Evolutionary conservation across 1,284 basidiomycete genomes (phyloP).

Genomic region (Moesziomyces sp.): DNA sequence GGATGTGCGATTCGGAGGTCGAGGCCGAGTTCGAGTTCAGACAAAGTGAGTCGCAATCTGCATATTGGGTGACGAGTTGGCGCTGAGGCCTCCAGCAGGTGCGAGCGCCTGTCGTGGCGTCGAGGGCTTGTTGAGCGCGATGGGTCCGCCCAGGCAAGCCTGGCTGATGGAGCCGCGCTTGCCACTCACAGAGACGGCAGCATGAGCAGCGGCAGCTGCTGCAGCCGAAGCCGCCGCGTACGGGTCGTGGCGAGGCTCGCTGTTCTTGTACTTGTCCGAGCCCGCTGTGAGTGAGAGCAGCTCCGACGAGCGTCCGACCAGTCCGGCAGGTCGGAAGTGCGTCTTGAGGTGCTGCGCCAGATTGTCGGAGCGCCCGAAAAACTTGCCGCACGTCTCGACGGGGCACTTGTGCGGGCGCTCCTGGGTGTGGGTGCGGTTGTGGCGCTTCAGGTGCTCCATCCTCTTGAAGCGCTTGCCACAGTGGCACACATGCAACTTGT

Average conservation of each 20-base stretch:
- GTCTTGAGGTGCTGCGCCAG: constrained; percentile 67
- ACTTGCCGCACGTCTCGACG: constrained; percentile 64
- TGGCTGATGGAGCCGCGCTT: constrained; percentile 35
- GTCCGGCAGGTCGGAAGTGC: constrained; percentile 59
- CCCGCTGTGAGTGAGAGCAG: constrained; percentile 39
- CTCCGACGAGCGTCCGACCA: constrained; percentile 49
- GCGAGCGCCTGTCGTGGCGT: constrained; percentile 28
- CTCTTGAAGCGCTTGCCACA: constrained; percentile 67
- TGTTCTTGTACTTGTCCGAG: constrained; percentile 33
- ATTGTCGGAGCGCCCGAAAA: constrained; percentile 66
- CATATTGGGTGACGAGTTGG: constrained; percentile 34
- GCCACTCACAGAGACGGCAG: constrained; percentile 32
- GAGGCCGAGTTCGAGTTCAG: neutral
- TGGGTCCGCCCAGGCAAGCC: constrained; percentile 41
- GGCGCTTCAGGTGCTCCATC: constrained; percentile 67
- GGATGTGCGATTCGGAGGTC: neutral
- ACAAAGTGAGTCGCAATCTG: constrained; percentile 18
- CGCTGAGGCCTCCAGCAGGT: constrained; percentile 30
- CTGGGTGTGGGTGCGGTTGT: constrained; percentile 66
- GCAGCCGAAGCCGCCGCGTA: constrained; percentile 57
- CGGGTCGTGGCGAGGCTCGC: constrained; percentile 57
- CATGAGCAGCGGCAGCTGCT: constrained; percentile 44
- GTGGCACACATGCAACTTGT: constrained; percentile 66
- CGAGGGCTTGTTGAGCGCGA: constrained; percentile 42
- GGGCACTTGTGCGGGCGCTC: constrained; percentile 65